Evolutionary conservation across 352 stramenopile genomes (phyloP).

Genomic region (Phytophthora sp.): DNA sequence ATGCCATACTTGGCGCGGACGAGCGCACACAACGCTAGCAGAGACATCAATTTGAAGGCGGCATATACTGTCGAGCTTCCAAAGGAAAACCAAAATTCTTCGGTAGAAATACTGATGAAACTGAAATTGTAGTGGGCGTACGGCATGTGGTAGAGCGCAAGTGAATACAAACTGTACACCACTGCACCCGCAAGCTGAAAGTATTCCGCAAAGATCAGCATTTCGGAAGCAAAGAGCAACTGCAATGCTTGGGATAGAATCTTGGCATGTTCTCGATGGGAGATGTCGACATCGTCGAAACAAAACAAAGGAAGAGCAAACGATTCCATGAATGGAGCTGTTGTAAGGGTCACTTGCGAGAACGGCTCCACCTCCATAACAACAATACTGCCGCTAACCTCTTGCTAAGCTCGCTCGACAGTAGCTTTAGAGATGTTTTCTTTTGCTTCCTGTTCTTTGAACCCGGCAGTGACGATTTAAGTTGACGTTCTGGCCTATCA

Average conservation of each 20-base stretch:
- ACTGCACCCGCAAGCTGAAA: conserved; percentile 26
- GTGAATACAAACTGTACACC: conserved; percentile 33
- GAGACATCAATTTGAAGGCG: conserved; percentile 3
- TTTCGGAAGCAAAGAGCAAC: conserved; percentile 31
- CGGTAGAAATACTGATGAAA: conserved; percentile 10
- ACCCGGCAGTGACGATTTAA: background rate
- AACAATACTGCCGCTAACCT: background rate
- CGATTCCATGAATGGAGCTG: background rate
- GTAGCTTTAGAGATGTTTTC: background rate
- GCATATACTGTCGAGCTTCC: conserved; percentile 1
- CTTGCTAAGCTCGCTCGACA: background rate
- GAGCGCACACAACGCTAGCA: background rate
- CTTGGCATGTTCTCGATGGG: conserved; percentile 20
- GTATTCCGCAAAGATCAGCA: conserved; percentile 34
- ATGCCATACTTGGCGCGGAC: conserved; percentile 30
- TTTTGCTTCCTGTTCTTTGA: background rate
- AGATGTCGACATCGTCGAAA: conserved; percentile 17
- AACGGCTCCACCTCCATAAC: background rate
- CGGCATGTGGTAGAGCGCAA: conserved; percentile 10
- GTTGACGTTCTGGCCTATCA: background rate
- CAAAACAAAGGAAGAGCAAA: background rate
- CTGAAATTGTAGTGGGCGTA: conserved; percentile 19
- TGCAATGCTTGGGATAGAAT: conserved; percentile 19
- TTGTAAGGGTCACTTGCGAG: background rate
- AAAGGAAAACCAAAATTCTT: background rate